A percentile compares a stretch with the other conserved stretches of the same genome.
These are phyloP conservation scores for Phialophora verrucosa DNA, from an alignment of 2,329 filamentous ascomycete species.

Conservation along the genomic window DNA sequence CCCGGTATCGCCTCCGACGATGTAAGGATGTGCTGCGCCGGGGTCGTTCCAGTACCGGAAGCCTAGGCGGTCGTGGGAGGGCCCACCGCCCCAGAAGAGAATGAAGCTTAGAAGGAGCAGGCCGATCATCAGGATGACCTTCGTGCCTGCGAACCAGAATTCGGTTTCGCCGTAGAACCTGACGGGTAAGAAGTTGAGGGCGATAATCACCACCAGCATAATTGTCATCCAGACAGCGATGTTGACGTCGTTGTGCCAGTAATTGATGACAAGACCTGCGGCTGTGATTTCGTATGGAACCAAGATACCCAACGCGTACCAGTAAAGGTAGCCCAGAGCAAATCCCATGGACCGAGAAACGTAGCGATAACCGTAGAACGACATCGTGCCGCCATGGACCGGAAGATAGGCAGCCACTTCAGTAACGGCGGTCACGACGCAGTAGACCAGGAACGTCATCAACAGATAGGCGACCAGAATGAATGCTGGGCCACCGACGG, in stretches of 20 bases:
- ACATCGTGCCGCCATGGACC: conserved; percentile 52
- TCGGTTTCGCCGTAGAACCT: conserved; percentile 60
- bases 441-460: conserved; percentile 54
- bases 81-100: conserved; percentile 63
- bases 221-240: conserved; percentile 61
- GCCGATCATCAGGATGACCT: conserved; percentile 59
- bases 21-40: conserved; percentile 56
- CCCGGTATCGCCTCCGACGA: conserved; percentile 54
- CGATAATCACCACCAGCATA: conserved; percentile 63
- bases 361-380: conserved; percentile 52
- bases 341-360: conserved; percentile 51
- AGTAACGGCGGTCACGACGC: conserved; percentile 54
- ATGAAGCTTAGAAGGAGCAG: conserved; percentile 60
- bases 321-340: conserved; percentile 54
- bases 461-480: conserved; percentile 39
- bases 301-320: conserved; percentile 55
- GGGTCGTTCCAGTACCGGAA: conserved; percentile 60
- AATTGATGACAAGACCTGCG: conserved; percentile 68
- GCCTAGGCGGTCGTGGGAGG: conserved; percentile 56
- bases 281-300: conserved; percentile 68
- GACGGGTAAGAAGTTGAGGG: conserved; percentile 56
- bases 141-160: conserved; percentile 60
- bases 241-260: conserved; percentile 58
- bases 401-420: conserved; percentile 53
- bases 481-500: conserved; percentile 37